Evolutionary conservation across 495 filamentous ascomycete species (phyloP).

Genomic region (Xylaria intraflava): DNA sequence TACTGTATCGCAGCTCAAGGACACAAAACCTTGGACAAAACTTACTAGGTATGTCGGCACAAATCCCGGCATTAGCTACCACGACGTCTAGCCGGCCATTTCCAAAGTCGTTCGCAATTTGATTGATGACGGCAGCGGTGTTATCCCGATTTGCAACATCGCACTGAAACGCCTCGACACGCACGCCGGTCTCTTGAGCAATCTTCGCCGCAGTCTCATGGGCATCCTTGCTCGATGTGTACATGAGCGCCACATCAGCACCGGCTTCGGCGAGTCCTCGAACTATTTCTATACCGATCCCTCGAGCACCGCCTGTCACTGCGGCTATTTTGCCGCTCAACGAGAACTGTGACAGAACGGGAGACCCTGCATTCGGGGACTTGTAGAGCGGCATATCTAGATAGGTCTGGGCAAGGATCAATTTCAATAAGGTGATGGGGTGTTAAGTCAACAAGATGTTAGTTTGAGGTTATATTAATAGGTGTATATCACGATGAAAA

Average conservation of each 20-base stretch:
- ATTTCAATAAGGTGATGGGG: no score
- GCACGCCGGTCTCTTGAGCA: constrained; percentile 47
- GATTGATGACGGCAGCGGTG: constrained; percentile 38
- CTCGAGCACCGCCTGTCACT: constrained; percentile 42
- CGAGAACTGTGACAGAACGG: constrained; percentile 32
- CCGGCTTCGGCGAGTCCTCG: constrained; percentile 36
- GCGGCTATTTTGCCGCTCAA: constrained; percentile 38
- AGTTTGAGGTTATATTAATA: no score
- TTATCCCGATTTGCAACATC: constrained; percentile 48
- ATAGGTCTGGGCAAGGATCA: neutral
- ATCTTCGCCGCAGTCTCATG: constrained; percentile 46
- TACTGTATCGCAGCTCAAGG: no score
- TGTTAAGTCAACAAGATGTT: no score
- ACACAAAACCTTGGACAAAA: neutral
- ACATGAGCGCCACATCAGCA: constrained; percentile 35
- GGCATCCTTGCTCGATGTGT: constrained; percentile 13
- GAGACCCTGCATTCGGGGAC: constrained; percentile 18
- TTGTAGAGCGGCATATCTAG: constrained; percentile 21
- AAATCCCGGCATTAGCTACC: constrained; percentile 23
- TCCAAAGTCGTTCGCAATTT: constrained; percentile 37
- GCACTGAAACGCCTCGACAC: constrained; percentile 52
- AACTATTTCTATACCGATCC: constrained; percentile 34
- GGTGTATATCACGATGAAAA: no score
- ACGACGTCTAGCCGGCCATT: constrained; percentile 34
- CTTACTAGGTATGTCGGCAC: constrained; percentile 15